These are phyloP conservation scores for Coniochaeta ligniaria DNA, from an alignment of 2,329 filamentous ascomycete genomes.

Conservation along the genomic window DNA sequence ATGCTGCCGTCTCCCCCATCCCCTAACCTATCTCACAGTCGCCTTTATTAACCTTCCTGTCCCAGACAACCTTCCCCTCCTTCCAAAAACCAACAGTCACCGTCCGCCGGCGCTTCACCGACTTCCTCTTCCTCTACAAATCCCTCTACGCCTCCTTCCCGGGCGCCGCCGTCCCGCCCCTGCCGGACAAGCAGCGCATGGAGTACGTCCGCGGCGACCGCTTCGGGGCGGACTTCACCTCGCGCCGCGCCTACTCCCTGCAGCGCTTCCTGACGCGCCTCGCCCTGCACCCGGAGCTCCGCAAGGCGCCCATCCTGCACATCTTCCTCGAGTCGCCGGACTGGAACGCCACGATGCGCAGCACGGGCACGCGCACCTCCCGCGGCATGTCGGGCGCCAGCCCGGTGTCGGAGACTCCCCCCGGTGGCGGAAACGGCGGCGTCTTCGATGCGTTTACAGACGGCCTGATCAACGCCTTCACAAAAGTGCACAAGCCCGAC, in stretches of 20 bases:
- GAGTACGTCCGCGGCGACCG: slow-evolving; percentile 95
- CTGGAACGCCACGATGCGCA: slow-evolving; percentile 95
- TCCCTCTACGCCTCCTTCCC: slow-evolving; percentile 81
- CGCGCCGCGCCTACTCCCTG: slow-evolving; percentile 79
- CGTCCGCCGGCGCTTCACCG: slow-evolving; percentile 88
- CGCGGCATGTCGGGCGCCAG: slow-evolving; percentile 45
- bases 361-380: slow-evolving; percentile 73
- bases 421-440: slow-evolving; percentile 47
- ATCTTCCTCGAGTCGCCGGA: slow-evolving; percentile 88
- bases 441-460: slow-evolving; percentile 95
- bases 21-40: not conserved
- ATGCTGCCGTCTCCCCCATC: slow-evolving; percentile 16
- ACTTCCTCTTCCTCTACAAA: slow-evolving; percentile 96
- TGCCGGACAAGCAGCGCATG: slow-evolving; percentile 99
- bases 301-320: slow-evolving; percentile 74
- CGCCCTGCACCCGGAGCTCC: slow-evolving; percentile 80
- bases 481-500: slow-evolving; percentile 92
- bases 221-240: slow-evolving; percentile 88
- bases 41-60: slow-evolving; percentile 5
- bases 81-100: slow-evolving; percentile 76
- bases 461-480: slow-evolving; percentile 94
- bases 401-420: slow-evolving; percentile 14
- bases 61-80: slow-evolving; percentile 86
- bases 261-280: slow-evolving; percentile 85
- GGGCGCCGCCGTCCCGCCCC: slow-evolving; percentile 83